phyloP scores from a whole-genome alignment of 306 rosid genomes.

The Astragalus membranaceus region DNA sequence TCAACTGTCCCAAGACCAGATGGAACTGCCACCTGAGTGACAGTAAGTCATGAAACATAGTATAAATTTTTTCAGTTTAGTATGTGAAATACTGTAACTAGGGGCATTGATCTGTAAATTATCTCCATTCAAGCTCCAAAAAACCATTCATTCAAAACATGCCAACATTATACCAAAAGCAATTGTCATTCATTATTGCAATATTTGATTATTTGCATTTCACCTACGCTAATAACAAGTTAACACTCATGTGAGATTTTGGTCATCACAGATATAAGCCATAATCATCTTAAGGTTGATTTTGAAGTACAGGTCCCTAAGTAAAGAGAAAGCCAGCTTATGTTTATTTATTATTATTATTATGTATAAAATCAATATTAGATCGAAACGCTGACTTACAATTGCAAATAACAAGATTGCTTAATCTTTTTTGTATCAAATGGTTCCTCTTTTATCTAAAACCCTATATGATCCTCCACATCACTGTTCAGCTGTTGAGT shows the following conservation, averaged over 20 bases:
- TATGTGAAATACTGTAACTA: constrained; percentile 14
- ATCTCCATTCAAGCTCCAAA: constrained; percentile 20
- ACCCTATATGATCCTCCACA: too few relatives aligned
- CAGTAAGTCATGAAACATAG: constrained; percentile 22
- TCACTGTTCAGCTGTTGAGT: too few relatives aligned
- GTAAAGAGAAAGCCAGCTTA: neutral
- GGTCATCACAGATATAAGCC: neutral
- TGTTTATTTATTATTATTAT: neutral
- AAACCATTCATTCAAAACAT: constrained; percentile 19
- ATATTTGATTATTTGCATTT: neutral
- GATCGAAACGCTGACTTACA: too few relatives aligned
- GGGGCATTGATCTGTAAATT: constrained; percentile 24
- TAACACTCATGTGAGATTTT: neutral
- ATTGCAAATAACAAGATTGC: too few relatives aligned
- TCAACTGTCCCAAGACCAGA: constrained; percentile 6
- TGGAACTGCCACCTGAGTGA: constrained; percentile 20
- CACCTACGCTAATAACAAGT: neutral
- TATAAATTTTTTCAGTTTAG: neutral
- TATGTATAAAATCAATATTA: neutral
- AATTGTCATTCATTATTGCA: neutral
- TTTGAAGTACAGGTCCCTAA: neutral
- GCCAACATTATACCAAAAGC: constrained; percentile 12
- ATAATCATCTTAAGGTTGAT: neutral
- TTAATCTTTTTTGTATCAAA: too few relatives aligned
- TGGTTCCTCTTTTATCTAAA: too few relatives aligned